Evolutionary conservation across 345 rosid species (phyloP), one percentile per base, ranked within the genome.

Genomic region (Hibiscus tridactylites): DNA sequence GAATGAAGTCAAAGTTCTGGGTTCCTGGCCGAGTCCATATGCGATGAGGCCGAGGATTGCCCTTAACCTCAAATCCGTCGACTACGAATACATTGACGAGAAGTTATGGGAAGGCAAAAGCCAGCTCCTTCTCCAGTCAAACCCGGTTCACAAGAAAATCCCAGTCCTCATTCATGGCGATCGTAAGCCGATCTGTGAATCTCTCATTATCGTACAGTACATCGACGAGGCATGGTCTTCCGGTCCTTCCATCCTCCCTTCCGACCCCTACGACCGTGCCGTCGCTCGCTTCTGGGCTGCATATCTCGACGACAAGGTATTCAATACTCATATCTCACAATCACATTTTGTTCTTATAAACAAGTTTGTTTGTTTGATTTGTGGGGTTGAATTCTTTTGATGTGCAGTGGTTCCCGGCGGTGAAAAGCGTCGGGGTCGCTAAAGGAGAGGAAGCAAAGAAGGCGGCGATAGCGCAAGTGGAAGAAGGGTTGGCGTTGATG

Each of bases 1-100:
- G 11, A 54, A 12, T 54, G 59, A 54, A 54, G 59, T 61, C 65
- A 87, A 79, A 79, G 74, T 93, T 61, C 19, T 93, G 49, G 96
- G 97, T n/a, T 75, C 82, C 15, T 89, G 96, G 93, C 80, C 93
- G 8, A 93, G 98, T 50, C 98, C 98, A 12, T 91, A 73, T 71
- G 93, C 82, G 65, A 68, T 87, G 82, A 85, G 98, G 79, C 79
- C 90, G 6, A 76, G 87, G 76, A 84, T 93, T 24, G 93, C 93
- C 19, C 86, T 90, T 35, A 89, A 88, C 82, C 2, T 92, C 65
- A 92, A 92, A 62, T 83, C 86, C 3, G 81, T 86, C 5, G 77
- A 83, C 29, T 90, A 90, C 29, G 89, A 90, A 81, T 83, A 79
- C 44, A 44, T 85, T 2, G 74, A 88, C 76, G 93, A 90, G 82